Evolutionary conservation across 2,329 filamentous ascomycete species (phyloP).

Genomic region (Apiospora phragmitis): DNA sequence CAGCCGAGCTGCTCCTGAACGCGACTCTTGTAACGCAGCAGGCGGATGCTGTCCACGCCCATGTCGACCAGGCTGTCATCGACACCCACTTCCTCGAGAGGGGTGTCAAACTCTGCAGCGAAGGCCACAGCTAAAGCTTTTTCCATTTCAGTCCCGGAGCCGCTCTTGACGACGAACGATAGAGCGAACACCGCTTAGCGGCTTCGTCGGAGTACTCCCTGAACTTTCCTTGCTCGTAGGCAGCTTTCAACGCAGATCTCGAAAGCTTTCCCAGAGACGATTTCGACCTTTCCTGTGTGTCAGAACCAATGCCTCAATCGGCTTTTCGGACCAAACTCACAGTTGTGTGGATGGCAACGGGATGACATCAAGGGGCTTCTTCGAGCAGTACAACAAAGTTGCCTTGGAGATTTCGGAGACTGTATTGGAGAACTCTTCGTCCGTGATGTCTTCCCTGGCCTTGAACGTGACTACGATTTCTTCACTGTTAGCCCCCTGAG

Average conservation of each 20-base stretch:
- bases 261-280: conserved; percentile 15
- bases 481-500: background rate
- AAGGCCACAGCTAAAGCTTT: background rate
- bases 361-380: conserved; percentile 16
- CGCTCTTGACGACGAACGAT: background rate
- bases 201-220: background rate
- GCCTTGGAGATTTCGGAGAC: background rate
- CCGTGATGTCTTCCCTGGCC: background rate
- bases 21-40: conserved; percentile 9
- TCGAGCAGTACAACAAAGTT: conserved; percentile 10
- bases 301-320: background rate
- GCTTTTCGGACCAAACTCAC: background rate
- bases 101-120: conserved; percentile 6
- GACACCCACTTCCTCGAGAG: background rate
- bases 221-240: conserved; percentile 10
- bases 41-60: conserved; percentile 14
- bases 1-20: conserved; percentile 1
- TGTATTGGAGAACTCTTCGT: background rate
- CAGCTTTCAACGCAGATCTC: background rate
- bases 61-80: conserved; percentile 13
- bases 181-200: background rate
- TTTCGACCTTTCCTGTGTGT: background rate
- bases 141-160: conserved; percentile 7
- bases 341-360: background rate
- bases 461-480: conserved; percentile 10